Percentiles rank a stretch among this genome's conserved stretches.
Evolutionary conservation across 208 protist genomes (phyloP).

Genomic region (Wallacemonas sp.): DNA sequence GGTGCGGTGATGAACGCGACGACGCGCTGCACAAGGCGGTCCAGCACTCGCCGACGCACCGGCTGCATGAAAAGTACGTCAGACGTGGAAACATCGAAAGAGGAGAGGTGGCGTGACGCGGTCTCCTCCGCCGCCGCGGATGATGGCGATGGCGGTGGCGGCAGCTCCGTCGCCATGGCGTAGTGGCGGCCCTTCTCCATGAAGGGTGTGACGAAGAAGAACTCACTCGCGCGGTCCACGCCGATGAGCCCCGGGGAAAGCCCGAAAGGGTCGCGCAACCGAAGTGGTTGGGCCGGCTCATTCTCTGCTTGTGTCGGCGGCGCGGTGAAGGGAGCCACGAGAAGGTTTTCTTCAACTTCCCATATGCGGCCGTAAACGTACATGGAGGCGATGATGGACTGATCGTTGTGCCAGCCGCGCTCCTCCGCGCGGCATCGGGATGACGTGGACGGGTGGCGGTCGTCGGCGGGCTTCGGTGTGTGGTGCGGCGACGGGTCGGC

Average conservation of each 20-base stretch:
- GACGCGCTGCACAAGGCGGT: neutral
- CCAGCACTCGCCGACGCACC: no score
- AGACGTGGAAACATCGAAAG: no score
- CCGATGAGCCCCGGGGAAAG: constrained; percentile 16
- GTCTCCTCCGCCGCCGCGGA: no score
- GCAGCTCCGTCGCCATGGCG: neutral
- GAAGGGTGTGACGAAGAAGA: constrained; percentile 8
- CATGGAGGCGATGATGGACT: constrained; percentile 24
- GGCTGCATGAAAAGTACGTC: no score
- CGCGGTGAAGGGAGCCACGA: constrained; percentile 9
- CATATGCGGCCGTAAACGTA: constrained; percentile 24
- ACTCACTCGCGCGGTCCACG: neutral
- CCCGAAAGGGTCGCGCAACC: constrained; percentile 4
- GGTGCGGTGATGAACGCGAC: neutral
- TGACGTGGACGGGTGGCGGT: neutral
- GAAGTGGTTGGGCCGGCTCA: no score
- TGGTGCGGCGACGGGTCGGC: no score
- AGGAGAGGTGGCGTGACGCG: no score
- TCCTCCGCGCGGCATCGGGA: neutral
- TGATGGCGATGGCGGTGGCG: no score
- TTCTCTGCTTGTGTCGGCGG: neutral
- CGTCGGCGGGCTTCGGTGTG: neutral
- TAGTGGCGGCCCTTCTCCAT: neutral
- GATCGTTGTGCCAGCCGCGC: constrained; percentile 26
- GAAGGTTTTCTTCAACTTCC: constrained; percentile 27